Percentiles rank a stretch among this genome's conserved stretches.
These are phyloP conservation scores for Sphagnurus paluster DNA, from an alignment of 1,284 basidiomycete genomes.

Conservation along the genomic window DNA sequence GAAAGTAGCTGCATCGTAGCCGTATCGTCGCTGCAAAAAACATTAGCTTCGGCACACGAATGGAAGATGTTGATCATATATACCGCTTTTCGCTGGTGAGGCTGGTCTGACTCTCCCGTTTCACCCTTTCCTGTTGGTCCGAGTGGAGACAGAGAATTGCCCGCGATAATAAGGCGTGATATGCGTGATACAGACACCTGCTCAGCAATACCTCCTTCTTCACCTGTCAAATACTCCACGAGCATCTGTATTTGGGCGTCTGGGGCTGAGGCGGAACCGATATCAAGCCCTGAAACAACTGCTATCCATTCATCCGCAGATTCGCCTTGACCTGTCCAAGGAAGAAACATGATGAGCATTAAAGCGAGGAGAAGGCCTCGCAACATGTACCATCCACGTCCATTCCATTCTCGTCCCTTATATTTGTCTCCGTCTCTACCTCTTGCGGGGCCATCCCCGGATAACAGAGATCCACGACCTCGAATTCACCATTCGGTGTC, in stretches of 20 bases:
- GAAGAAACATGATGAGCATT: conserved; percentile 4
- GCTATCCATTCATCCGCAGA: conserved; percentile 76
- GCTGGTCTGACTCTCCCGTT: conserved; percentile 40
- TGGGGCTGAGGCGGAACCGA: conserved; percentile 59
- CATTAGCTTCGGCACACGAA: conserved; percentile 3
- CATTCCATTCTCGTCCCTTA: conserved; percentile 39
- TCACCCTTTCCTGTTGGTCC: conserved; percentile 37
- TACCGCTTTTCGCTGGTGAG: conserved; percentile 63
- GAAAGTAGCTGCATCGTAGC: conserved; percentile 61
- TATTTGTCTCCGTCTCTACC: conserved; percentile 24
- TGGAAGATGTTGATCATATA: conserved; percentile 21
- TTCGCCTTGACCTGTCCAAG: conserved; percentile 7
- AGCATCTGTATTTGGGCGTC: conserved; percentile 82
- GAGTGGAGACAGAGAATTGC: conserved; percentile 73
- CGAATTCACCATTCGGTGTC: conserved; percentile 87
- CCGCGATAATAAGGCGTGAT: conserved; percentile 82
- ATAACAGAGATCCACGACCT: conserved; percentile 90
- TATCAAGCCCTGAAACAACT: conserved; percentile 79
- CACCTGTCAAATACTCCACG: conserved; percentile 86
- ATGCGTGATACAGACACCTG: conserved; percentile 69
- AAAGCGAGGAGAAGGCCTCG: not conserved
- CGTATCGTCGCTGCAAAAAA: conserved; percentile 51
- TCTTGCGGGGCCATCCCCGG: conserved; percentile 77
- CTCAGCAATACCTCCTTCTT: conserved; percentile 71
- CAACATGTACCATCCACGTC: conserved; percentile 45